These are phyloP conservation scores for Mycena crocata DNA, from an alignment of 768 basidiomycete genomes.

Conservation along the genomic window DNA sequence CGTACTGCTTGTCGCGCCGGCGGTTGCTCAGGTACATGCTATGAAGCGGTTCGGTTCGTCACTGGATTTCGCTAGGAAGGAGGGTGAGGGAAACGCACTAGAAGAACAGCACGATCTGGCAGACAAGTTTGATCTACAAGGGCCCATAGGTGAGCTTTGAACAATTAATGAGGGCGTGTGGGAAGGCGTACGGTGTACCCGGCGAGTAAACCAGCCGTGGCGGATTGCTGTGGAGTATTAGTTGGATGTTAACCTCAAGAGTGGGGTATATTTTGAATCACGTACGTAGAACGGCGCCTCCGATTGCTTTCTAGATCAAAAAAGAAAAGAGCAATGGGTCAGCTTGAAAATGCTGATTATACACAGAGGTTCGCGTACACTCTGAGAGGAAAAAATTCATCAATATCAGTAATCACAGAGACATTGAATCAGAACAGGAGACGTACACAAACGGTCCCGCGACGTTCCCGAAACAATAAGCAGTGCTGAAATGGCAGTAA, in stretches of 20 bases:
- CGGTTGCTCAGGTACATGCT: slow-evolving; percentile 30
- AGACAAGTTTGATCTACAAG: slow-evolving; percentile 33
- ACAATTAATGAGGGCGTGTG: background rate
- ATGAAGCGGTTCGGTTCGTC: background rate
- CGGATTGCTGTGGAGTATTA: slow-evolving; percentile 22
- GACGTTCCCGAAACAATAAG: slow-evolving; percentile 35
- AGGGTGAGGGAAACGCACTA: slow-evolving; percentile 14
- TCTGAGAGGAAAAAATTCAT: background rate
- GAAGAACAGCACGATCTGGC: slow-evolving; percentile 27
- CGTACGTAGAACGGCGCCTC: slow-evolving; percentile 31
- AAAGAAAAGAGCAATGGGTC: background rate
- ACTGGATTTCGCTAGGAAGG: background rate
- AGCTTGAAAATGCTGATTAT: background rate
- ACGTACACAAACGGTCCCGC: slow-evolving; percentile 35
- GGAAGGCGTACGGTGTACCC: slow-evolving; percentile 22
- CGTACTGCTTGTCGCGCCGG: slow-evolving; percentile 30
- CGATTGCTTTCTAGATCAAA: slow-evolving; percentile 24
- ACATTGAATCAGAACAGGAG: background rate
- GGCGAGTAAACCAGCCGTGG: slow-evolving; percentile 30
- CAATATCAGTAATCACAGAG: background rate
- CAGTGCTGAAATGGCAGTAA: slow-evolving; percentile 17
- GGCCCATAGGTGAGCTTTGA: background rate
- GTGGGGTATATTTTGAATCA: background rate
- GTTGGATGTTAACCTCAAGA: background rate
- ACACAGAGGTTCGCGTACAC: background rate